A percentile compares a stretch with the other conserved stretches of the same genome.
phyloP scores from a whole-genome alignment of 2,329 filamentous ascomycete species.

The Orbilia brochopaga region DNA sequence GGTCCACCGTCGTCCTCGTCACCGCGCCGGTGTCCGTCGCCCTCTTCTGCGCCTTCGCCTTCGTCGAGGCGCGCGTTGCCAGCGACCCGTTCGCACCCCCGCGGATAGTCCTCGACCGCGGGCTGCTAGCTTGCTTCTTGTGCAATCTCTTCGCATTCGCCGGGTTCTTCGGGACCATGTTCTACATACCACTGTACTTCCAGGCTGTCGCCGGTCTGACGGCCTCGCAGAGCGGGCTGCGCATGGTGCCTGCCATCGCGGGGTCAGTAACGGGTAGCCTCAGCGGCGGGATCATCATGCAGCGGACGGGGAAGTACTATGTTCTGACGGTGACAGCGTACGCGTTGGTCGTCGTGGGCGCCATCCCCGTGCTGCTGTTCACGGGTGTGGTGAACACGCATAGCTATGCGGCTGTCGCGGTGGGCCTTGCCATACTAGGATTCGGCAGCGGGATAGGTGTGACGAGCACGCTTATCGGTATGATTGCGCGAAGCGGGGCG shows the following conservation, averaged over 20 bases:
- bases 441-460: constrained; percentile 68
- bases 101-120: constrained; percentile 72
- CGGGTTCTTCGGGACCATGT: constrained; percentile 67
- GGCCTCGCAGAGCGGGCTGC: constrained; percentile 69
- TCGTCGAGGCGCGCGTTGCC: constrained; percentile 72
- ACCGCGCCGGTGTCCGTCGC: constrained; percentile 65
- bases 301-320: constrained; percentile 73
- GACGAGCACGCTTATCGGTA: constrained; percentile 73
- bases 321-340: constrained; percentile 69
- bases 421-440: constrained; percentile 65
- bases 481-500: constrained; percentile 72
- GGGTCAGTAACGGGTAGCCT: constrained; percentile 70
- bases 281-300: constrained; percentile 70
- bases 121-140: constrained; percentile 71
- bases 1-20: constrained; percentile 64
- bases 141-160: constrained; percentile 75
- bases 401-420: constrained; percentile 59
- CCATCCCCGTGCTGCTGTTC: constrained; percentile 64
- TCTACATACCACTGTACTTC: constrained; percentile 79
- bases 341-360: constrained; percentile 63
- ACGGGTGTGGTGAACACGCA: constrained; percentile 54
- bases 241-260: constrained; percentile 71
- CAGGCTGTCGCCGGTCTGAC: constrained; percentile 72
- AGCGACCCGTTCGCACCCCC: constrained; percentile 75
- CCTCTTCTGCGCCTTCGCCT: constrained; percentile 70